Percentiles rank a stretch among this genome's conserved stretches.
phyloP scores from a whole-genome alignment of 805 yeast genomes.

The Lachancea meyersii region DNA sequence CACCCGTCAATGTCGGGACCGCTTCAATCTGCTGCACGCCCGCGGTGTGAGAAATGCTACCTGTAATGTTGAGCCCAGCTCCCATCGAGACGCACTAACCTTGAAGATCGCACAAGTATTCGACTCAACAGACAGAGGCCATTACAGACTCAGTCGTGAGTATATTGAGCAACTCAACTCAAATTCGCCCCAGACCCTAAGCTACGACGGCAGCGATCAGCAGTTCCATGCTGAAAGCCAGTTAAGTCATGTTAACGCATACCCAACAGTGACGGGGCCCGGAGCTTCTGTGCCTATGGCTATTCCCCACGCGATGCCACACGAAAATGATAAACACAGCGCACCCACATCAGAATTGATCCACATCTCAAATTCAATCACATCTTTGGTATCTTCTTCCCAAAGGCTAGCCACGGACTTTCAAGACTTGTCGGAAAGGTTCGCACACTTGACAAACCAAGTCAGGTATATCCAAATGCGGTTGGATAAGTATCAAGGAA shows the following conservation, averaged over 20 bases:
- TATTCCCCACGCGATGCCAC: not conserved
- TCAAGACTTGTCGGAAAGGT: conserved; percentile 2
- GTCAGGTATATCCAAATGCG: conserved; percentile 5
- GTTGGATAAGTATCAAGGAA: not conserved
- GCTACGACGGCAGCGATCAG: not conserved
- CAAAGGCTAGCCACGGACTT: conserved; percentile 4
- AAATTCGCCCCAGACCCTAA: not conserved
- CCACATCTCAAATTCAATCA: not conserved
- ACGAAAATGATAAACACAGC: not conserved
- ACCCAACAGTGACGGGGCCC: not conserved
- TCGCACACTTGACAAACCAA: conserved; percentile 3
- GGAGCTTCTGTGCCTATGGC: not conserved
- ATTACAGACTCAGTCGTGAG: not conserved
- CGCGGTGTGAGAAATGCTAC: conserved; percentile 12
- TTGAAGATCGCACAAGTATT: conserved; percentile 3
- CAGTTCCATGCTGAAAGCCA: not conserved
- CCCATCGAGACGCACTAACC: conserved; percentile 3
- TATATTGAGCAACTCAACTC: not conserved
- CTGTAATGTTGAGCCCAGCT: conserved; percentile 4
- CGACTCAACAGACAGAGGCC: conserved; percentile 1
- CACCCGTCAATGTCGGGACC: conserved; percentile 29
- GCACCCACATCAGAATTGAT: not conserved
- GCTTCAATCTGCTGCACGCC: conserved; percentile 24
- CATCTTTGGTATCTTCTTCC: conserved; percentile 4
- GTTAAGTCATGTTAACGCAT: not conserved